These are phyloP conservation scores for Borovskyia barvae DNA, from an alignment of 208 protist species.

Conservation along the genomic window DNA sequence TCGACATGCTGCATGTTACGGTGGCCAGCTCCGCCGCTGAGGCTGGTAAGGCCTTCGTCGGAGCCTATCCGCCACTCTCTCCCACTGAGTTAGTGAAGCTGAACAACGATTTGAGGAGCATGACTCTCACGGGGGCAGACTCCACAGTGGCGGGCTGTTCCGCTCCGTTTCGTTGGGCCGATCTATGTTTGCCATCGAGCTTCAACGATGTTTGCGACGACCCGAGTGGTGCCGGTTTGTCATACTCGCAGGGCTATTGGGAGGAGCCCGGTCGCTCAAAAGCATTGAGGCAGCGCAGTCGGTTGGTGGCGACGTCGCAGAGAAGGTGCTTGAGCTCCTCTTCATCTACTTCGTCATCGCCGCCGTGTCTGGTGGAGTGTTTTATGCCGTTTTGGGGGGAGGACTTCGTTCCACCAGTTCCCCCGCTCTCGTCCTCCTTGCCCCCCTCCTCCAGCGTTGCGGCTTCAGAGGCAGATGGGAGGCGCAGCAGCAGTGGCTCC, in stretches of 20 bases:
- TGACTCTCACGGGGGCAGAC: too few relatives aligned
- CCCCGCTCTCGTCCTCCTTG: neutral
- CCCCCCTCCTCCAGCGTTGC: neutral
- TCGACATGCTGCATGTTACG: conserved; percentile 16
- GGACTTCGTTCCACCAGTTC: conserved; percentile 34
- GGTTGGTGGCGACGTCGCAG: too few relatives aligned
- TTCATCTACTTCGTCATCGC: neutral
- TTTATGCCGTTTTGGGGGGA: conserved; percentile 15
- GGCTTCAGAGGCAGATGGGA: neutral
- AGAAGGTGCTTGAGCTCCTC: conserved; percentile 4
- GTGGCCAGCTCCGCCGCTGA: conserved; percentile 28
- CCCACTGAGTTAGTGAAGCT: neutral
- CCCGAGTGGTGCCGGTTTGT: too few relatives aligned
- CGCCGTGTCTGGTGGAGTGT: neutral
- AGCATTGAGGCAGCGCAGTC: too few relatives aligned
- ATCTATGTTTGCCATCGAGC: too few relatives aligned
- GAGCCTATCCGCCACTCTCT: neutral
- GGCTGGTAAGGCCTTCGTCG: conserved; percentile 21
- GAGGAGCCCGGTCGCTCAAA: too few relatives aligned
- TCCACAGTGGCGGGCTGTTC: too few relatives aligned
- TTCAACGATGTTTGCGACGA: too few relatives aligned
- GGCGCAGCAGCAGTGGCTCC: too few relatives aligned
- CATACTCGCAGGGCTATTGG: too few relatives aligned
- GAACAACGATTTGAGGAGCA: neutral
- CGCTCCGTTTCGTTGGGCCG: too few relatives aligned